Conservation (phyloP, 2,329 filamentous ascomycete species). For the Achaetomium macrosporum region DNA sequence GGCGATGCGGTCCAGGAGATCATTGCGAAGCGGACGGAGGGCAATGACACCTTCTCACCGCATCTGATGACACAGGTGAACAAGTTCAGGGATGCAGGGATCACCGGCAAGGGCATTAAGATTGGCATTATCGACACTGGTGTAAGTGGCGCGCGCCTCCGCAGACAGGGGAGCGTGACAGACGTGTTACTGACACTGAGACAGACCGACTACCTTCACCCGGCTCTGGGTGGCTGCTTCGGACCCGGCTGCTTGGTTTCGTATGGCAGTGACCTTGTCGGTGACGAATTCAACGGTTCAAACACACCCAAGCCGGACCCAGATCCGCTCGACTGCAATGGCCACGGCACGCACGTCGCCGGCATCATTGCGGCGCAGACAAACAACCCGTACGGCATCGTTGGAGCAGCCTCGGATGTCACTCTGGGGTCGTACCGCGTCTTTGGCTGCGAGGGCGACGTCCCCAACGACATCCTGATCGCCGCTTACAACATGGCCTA, state of each 20-base stretch:
- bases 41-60: conserved; percentile 40
- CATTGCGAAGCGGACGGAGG: conserved; percentile 30
- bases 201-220: conserved; percentile 56
- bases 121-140: conserved; percentile 50
- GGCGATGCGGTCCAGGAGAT: conserved; percentile 30
- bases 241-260: conserved; percentile 53
- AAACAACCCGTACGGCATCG: conserved; percentile 49
- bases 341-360: conserved; percentile 57
- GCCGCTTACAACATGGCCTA: conserved; percentile 55
- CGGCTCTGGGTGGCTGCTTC: conserved; percentile 59
- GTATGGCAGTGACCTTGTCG: conserved; percentile 53
- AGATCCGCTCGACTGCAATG: conserved; percentile 50
- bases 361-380: conserved; percentile 57
- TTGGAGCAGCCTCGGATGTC: conserved; percentile 51
- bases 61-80: conserved; percentile 54
- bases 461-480: conserved; percentile 52
- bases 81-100: conserved; percentile 43
- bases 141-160: conserved; percentile 32
- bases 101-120: conserved; percentile 47
- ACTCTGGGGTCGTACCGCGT: conserved; percentile 52
- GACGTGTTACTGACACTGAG: conserved; percentile 15
- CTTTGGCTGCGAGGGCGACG: conserved; percentile 48
- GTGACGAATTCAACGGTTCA: conserved; percentile 42
- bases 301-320: conserved; percentile 39
- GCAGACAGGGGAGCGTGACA: background rate